Conservation (phyloP, 169 alveolate genomes). For the Plasmodium fragile region DNA sequence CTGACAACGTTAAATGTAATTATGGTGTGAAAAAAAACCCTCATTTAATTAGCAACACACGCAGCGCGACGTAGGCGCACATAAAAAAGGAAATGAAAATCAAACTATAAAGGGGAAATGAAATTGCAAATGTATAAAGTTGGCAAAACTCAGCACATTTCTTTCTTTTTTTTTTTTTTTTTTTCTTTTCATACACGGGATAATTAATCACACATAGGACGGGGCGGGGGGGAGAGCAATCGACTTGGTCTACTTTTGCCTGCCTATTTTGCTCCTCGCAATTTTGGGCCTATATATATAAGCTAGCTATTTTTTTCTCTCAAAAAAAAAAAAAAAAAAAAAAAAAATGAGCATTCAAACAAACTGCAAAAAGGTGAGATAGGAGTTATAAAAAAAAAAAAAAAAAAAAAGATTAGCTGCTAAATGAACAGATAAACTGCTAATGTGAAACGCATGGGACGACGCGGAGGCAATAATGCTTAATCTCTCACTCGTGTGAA, state of each 20-base stretch:
- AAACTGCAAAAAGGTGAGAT: not conserved
- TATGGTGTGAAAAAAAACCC: not conserved
- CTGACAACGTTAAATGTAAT: not conserved
- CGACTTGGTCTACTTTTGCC: not conserved
- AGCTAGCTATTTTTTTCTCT: not conserved
- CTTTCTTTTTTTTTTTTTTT: not conserved
- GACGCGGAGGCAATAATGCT: not conserved
- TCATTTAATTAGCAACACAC: not conserved
- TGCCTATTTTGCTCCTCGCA: not conserved
- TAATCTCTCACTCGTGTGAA: constrained; percentile 1
- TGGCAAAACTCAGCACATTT: not conserved
- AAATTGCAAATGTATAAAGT: not conserved
- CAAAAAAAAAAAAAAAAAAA: not conserved
- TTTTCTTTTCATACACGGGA: not conserved
- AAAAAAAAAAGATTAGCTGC: not conserved
- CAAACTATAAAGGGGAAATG: not conserved
- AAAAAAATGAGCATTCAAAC: not conserved
- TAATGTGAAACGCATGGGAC: not conserved
- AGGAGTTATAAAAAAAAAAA: not conserved
- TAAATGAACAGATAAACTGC: not conserved
- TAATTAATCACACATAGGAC: not conserved
- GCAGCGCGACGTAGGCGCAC: not conserved
- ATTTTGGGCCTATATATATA: not conserved
- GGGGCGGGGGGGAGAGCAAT: not conserved
- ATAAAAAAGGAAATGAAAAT: not conserved